Evolutionary conservation across 345 rosid genomes (phyloP), one percentile per base, ranked within the genome.

Genomic region (Rhodamnia argentea): DNA sequence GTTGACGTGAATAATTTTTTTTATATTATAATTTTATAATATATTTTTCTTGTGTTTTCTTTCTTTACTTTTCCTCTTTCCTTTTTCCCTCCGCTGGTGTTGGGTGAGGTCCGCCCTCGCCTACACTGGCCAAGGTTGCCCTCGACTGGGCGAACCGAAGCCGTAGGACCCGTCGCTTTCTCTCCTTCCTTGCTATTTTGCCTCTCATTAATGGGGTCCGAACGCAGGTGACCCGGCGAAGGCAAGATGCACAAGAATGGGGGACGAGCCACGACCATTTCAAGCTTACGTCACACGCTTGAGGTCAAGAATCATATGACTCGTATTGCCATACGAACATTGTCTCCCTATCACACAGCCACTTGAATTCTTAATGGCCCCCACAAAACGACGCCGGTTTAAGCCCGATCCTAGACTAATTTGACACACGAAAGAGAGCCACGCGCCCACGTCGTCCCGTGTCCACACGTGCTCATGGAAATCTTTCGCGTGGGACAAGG

Each of bases 181-280:
- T 0, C 2, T 52, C 54, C 18, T 52, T 52, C 54, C 54, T 52
- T 52, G 14, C 18, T 14, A 52, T 52, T 64, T 32, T 4, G 24
- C 78, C 57, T 12, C 24, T 16, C 44, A 32, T 64, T 32, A 8
- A 32, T 32, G 44, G 24, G 44, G 10, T 64, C 44, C 44, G 78
- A 64, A 10, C 44, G 44, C 13, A 24, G 78, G 44, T 18, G 78
- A 32, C 24, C 13, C 13, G 2, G 26, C 78, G 1, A 18, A 9
- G 26, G 47, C 47, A 32, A 70, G 52, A 32, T 10, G 26, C 7
- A 44, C 47, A 37, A 37, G 12, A 0, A 3, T 2, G 13, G 0
- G 13, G 2, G 78, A 70, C 13, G 47, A 70, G 47, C 16, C 78
- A 18, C 3, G 47, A 37, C 22, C 47, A 2, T 18, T 37, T 22